A percentile compares a stretch with the other conserved stretches of the same genome.
These are phyloP conservation scores for Mortierella polycephala DNA, from an alignment of 371 early-diverging fungal species.

Conservation along the genomic window DNA sequence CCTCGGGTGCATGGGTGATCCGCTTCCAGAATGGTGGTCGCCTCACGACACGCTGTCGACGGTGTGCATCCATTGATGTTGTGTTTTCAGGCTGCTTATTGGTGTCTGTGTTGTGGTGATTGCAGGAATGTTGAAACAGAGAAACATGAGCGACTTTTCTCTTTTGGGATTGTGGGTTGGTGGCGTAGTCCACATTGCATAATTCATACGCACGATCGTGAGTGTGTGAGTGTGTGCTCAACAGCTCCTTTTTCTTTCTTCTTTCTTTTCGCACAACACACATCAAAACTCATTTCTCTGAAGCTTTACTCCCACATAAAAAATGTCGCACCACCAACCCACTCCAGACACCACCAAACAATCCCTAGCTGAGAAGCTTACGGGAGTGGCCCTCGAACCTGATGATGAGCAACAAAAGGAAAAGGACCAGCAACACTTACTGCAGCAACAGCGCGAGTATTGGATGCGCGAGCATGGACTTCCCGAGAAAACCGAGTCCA, in stretches of 20 bases:
- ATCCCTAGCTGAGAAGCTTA: background rate
- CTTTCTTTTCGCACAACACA: too few species aligned
- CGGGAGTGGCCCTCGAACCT: background rate
- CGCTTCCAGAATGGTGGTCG: conserved; percentile 27
- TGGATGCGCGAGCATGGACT: background rate
- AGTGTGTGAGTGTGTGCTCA: too few species aligned
- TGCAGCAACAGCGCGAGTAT: background rate
- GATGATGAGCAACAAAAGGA: background rate
- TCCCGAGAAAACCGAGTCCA: background rate
- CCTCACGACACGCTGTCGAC: conserved; percentile 28
- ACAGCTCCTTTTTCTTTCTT: too few species aligned
- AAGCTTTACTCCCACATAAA: too few species aligned
- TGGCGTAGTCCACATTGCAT: too few species aligned
- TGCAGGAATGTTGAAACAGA: too few species aligned
- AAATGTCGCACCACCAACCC: too few species aligned
- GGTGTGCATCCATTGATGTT: conserved; percentile 24
- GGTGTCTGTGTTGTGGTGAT: too few species aligned
- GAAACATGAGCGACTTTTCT: too few species aligned
- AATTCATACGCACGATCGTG: too few species aligned
- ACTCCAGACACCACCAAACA: background rate
- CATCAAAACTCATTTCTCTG: too few species aligned
- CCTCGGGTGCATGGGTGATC: conserved; percentile 34
- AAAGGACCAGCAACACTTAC: background rate
- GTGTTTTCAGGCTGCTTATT: background rate
- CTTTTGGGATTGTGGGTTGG: too few species aligned